A percentile compares a stretch with the other conserved stretches of the same genome.
Conservation (phyloP, 768 basidiomycete species). For the Macrolepiota albuminosa region DNA sequence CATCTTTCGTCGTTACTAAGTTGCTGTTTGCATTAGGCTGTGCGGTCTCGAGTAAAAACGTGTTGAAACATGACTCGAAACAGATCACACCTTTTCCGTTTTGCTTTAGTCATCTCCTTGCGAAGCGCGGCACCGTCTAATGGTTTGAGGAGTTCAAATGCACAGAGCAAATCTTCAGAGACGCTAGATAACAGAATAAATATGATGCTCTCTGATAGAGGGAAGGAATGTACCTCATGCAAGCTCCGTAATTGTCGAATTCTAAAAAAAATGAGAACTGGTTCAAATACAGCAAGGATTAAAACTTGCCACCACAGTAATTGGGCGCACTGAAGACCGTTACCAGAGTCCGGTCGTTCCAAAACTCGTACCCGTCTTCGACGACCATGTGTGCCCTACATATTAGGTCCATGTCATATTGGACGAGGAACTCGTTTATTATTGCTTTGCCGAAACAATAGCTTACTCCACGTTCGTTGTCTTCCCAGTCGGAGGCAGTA, state of each 20-base stretch:
- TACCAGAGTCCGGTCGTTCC: conserved; percentile 97
- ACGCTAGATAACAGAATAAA: conserved; percentile 48
- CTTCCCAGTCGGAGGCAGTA: conserved; percentile 98
- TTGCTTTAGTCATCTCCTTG: conserved; percentile 98
- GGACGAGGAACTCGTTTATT: conserved; percentile 92
- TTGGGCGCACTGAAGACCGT: conserved; percentile 99
- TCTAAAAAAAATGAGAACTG: conserved; percentile 39
- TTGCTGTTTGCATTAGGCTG: conserved; percentile 18
- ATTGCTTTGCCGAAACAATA: conserved; percentile 98
- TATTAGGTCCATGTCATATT: conserved; percentile 98
- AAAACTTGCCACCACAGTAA: conserved; percentile 83
- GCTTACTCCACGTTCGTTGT: conserved; percentile 97
- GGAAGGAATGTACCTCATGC: conserved; percentile 68
- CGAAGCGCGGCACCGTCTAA: conserved; percentile 90
- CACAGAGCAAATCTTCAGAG: conserved; percentile 94
- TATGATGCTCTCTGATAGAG: conserved; percentile 3
- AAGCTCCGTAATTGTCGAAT: conserved; percentile 93
- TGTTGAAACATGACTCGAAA: background rate
- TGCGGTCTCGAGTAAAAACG: background rate
- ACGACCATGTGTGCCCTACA: conserved; percentile 99
- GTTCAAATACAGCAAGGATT: conserved; percentile 11
- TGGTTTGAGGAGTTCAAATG: conserved; percentile 96
- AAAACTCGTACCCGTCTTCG: conserved; percentile 99
- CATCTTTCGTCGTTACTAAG: conserved; percentile 1
- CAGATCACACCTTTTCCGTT: conserved; percentile 76